phyloP scores from a whole-genome alignment of 345 rosid species.

The Dipteronia sinensis region DNA sequence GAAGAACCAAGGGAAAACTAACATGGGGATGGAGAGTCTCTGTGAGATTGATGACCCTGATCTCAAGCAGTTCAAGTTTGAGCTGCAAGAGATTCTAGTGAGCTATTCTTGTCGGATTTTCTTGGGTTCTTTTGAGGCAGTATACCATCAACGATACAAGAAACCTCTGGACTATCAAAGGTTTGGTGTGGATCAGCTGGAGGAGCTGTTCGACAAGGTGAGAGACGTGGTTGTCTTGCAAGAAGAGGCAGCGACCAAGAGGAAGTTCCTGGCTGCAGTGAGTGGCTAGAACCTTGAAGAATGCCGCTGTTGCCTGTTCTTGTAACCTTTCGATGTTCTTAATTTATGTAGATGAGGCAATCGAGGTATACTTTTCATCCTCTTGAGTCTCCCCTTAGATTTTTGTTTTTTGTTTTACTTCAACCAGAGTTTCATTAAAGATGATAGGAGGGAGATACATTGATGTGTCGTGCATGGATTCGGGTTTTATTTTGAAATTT shows the following conservation, averaged over 20 bases:
- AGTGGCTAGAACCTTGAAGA: slow-evolving; percentile 34
- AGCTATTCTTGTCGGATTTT: slow-evolving; percentile 74
- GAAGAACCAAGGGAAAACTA: slow-evolving; percentile 34
- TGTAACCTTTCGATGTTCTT: slow-evolving; percentile 20
- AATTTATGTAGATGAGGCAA: slow-evolving; percentile 10
- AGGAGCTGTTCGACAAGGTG: slow-evolving; percentile 72
- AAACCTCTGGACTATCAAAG: slow-evolving; percentile 54
- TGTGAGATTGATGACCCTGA: slow-evolving; percentile 30
- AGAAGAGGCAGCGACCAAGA: slow-evolving; percentile 61
- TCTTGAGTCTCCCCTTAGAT: not conserved
- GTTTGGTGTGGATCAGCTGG: slow-evolving; percentile 67
- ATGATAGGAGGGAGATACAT: slow-evolving; percentile 3
- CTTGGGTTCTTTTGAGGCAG: slow-evolving; percentile 75
- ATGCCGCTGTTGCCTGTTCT: not conserved
- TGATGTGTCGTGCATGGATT: slow-evolving; percentile 26
- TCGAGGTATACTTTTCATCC: slow-evolving; percentile 13
- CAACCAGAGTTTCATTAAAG: slow-evolving; percentile 7
- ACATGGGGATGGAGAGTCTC: slow-evolving; percentile 23
- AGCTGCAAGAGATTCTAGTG: slow-evolving; percentile 86
- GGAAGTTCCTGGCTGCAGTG: slow-evolving; percentile 53
- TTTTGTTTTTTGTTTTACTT: not conserved
- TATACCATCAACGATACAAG: slow-evolving; percentile 86
- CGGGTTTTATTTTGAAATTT: slow-evolving; percentile 21
- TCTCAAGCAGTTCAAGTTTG: slow-evolving; percentile 71
- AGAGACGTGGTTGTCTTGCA: slow-evolving; percentile 63